phyloP scores from a whole-genome alignment of 176 grass and related monocot genomes.

The Zoysia japonica region DNA sequence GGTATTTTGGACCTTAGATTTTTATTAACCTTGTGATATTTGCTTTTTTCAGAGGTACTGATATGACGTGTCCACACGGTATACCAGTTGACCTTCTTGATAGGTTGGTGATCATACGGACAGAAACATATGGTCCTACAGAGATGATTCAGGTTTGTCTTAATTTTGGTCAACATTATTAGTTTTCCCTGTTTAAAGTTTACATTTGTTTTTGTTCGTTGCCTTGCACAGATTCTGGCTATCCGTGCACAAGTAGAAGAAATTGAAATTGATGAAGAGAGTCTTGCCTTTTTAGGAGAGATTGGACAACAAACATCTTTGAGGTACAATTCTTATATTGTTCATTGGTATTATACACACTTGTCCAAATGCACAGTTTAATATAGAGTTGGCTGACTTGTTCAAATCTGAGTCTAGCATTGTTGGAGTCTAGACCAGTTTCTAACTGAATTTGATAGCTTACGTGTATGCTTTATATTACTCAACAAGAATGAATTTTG shows the following conservation, averaged over 20 bases:
- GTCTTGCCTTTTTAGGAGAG: constrained; percentile 89
- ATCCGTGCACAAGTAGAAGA: constrained; percentile 96
- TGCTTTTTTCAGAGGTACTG: constrained; percentile 74
- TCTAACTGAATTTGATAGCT: not conserved
- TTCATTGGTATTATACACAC: constrained; percentile 12
- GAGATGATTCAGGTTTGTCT: constrained; percentile 88
- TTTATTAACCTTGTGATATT: constrained; percentile 31
- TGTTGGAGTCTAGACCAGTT: too few species aligned
- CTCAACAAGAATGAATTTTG: not conserved
- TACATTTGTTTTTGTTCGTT: constrained; percentile 26
- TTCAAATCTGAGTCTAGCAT: too few species aligned
- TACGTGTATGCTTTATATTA: not conserved
- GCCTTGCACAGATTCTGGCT: constrained; percentile 65
- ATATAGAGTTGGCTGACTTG: too few species aligned
- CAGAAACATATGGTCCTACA: constrained; percentile 88
- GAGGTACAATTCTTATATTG: constrained; percentile 50
- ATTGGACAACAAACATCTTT: constrained; percentile 87
- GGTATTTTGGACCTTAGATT: not conserved
- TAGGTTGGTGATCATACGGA: constrained; percentile 84
- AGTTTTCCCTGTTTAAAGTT: constrained; percentile 33
- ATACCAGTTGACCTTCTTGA: constrained; percentile 94
- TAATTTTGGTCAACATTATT: constrained; percentile 33
- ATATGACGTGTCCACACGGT: constrained; percentile 92
- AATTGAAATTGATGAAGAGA: constrained; percentile 91
- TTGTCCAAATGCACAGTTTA: not conserved